A percentile compares a stretch with the other conserved stretches of the same genome.
phyloP scores from a whole-genome alignment of 441 rosid species.

The Pelargonium fulgidum region DNA sequence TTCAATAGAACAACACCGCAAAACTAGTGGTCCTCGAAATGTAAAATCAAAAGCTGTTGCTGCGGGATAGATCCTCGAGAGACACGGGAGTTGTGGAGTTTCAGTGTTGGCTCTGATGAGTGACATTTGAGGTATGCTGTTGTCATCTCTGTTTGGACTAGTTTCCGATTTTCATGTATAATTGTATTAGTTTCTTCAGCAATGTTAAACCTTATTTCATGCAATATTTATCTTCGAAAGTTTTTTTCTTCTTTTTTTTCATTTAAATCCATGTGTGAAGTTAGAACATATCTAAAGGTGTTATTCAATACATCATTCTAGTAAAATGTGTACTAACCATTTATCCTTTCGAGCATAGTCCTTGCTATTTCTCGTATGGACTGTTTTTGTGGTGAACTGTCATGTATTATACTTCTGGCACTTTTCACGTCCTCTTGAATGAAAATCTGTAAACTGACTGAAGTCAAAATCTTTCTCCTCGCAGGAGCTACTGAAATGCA shows the following conservation, averaged over 20 bases:
- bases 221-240: not conserved
- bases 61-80: conserved; percentile 27
- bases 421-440: no score
- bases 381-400: no score
- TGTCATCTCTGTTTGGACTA: not conserved
- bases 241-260: not conserved
- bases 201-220: not conserved
- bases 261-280: not conserved
- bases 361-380: no score
- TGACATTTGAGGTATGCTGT: conserved; percentile 31
- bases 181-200: not conserved
- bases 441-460: no score
- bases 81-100: conserved; percentile 17
- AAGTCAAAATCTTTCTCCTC: not conserved
- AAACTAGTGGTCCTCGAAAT: conserved; percentile 41
- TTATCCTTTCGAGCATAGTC: no score
- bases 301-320: not conserved
- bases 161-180: not conserved
- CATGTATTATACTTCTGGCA: no score
- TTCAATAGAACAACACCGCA: conserved; percentile 79
- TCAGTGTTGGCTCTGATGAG: conserved; percentile 13
- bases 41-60: conserved; percentile 41
- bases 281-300: not conserved
- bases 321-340: not conserved
- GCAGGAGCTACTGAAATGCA: not conserved